Conservation (phyloP, 1,139 yeast genomes). For the Debaryomycetaceae sp. region DNA sequence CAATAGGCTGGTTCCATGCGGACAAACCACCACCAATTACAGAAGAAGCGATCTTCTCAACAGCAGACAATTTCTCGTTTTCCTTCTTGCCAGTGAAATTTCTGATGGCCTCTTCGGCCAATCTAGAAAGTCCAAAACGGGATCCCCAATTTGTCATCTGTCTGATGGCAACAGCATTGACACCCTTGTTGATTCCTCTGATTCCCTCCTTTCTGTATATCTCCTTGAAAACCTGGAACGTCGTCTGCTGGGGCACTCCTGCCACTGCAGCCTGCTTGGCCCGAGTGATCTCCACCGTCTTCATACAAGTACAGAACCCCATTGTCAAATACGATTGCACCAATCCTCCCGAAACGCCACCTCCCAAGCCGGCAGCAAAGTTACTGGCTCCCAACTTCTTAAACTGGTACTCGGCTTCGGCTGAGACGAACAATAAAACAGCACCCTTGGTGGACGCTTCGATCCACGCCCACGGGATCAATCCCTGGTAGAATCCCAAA, state of each 20-base stretch:
- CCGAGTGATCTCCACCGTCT: slow-evolving; percentile 95
- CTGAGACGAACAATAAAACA: slow-evolving; percentile 86
- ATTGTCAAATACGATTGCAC: slow-evolving; percentile 95
- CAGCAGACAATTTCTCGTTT: slow-evolving; percentile 61
- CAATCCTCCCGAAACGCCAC: slow-evolving; percentile 93
- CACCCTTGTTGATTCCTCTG: slow-evolving; percentile 94
- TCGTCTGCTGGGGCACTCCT: slow-evolving; percentile 66
- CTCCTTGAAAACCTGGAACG: slow-evolving; percentile 82
- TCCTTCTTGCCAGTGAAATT: slow-evolving; percentile 56
- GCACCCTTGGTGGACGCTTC: slow-evolving; percentile 99
- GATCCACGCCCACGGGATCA: slow-evolving; percentile 99
- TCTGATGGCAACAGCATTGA: slow-evolving; percentile 97
- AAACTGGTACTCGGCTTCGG: slow-evolving; percentile 84
- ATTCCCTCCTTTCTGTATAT: slow-evolving; percentile 84
- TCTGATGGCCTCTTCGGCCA: slow-evolving; percentile 85
- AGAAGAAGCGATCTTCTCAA: slow-evolving; percentile 82
- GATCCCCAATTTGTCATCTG: slow-evolving; percentile 99
- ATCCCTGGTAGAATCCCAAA: slow-evolving; percentile 90
- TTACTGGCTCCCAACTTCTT: slow-evolving; percentile 62
- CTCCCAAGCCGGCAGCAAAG: slow-evolving; percentile 85
- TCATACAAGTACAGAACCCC: slow-evolving; percentile 98
- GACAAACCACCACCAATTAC: slow-evolving; percentile 95
- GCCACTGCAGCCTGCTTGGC: slow-evolving; percentile 66
- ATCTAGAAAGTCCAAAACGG: slow-evolving; percentile 86
- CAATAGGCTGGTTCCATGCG: slow-evolving; percentile 99